Percentiles rank a stretch among this genome's conserved stretches.
Evolutionary conservation across 108 stramenopile genomes (phyloP).

Genomic region (Discostella stelligeroides): DNA sequence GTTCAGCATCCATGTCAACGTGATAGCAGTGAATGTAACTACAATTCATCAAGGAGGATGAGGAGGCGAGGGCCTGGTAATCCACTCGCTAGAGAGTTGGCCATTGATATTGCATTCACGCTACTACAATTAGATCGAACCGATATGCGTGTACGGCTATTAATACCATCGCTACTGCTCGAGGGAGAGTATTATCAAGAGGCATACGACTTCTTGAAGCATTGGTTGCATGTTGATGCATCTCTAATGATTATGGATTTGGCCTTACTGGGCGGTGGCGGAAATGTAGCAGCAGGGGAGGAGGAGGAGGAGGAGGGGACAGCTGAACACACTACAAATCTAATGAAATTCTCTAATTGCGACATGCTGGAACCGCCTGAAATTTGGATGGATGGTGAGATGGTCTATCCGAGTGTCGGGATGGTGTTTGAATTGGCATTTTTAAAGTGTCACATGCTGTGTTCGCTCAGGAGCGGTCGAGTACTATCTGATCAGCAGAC

Average conservation of each 20-base stretch:
- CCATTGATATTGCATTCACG: slow-evolving; percentile 30
- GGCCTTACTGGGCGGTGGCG: slow-evolving; percentile 20
- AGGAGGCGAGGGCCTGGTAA: slow-evolving; percentile 19
- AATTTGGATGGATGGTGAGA: slow-evolving; percentile 47
- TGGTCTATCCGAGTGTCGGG: slow-evolving; percentile 49
- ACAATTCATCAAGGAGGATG: background rate
- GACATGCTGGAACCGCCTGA: slow-evolving; percentile 39
- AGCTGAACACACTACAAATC: background rate
- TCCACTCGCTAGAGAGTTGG: slow-evolving; percentile 35
- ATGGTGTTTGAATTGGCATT: slow-evolving; percentile 54
- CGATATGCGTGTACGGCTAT: slow-evolving; percentile 36
- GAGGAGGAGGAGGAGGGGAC: background rate
- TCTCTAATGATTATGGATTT: slow-evolving; percentile 44
- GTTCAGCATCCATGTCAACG: too few species aligned
- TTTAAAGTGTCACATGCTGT: slow-evolving; percentile 42
- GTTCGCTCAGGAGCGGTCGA: slow-evolving; percentile 16
- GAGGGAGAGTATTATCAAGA: slow-evolving; percentile 33
- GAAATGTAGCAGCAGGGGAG: background rate
- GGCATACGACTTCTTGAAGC: slow-evolving; percentile 42
- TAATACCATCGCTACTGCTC: slow-evolving; percentile 33
- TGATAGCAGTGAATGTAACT: too few species aligned
- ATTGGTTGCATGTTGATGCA: slow-evolving; percentile 25
- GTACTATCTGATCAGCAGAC: background rate
- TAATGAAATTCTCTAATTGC: background rate
- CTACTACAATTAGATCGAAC: slow-evolving; percentile 36